These are phyloP conservation scores for Trichoderma polysporum DNA, from an alignment of 2,329 filamentous ascomycete genomes.

Conservation along the genomic window DNA sequence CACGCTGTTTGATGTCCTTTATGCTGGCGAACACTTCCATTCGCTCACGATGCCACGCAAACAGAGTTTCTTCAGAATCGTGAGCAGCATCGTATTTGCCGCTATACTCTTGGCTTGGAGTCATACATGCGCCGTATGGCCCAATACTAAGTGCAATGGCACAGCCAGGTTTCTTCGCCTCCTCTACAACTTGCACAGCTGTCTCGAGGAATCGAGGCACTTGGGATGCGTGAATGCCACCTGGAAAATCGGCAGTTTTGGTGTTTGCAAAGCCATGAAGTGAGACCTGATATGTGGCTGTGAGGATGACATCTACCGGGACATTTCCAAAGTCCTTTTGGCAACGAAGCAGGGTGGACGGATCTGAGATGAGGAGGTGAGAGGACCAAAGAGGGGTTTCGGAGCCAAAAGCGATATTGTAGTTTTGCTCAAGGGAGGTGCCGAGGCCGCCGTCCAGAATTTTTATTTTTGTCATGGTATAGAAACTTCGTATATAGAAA, in stretches of 20 bases:
- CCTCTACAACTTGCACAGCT: conserved; percentile 45
- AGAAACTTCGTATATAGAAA: no score
- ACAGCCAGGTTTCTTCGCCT: conserved; percentile 33
- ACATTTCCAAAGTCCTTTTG: conserved; percentile 56
- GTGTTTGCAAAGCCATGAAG: conserved; percentile 56
- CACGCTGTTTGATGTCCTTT: conserved; percentile 37
- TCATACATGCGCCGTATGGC: conserved; percentile 66
- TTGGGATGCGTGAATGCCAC: conserved; percentile 42
- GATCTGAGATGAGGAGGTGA: conserved; percentile 58
- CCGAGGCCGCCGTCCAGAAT: conserved; percentile 68
- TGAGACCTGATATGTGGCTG: conserved; percentile 67
- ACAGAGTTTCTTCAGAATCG: conserved; percentile 44
- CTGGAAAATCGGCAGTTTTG: conserved; percentile 39
- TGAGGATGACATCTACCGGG: conserved; percentile 63
- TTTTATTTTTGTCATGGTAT: conserved; percentile 33
- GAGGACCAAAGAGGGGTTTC: conserved; percentile 66
- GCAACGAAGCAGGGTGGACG: conserved; percentile 51
- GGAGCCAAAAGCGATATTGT: conserved; percentile 51
- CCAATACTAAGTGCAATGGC: conserved; percentile 60
- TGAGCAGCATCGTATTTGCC: conserved; percentile 57
- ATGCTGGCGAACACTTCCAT: conserved; percentile 50
- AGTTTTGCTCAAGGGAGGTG: conserved; percentile 61
- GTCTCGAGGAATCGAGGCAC: conserved; percentile 44
- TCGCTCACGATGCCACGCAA: conserved; percentile 57
- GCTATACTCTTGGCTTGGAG: conserved; percentile 64